Evolutionary conservation across 2,329 filamentous ascomycete genomes (phyloP).

Genomic region (Penicillium olsonii): DNA sequence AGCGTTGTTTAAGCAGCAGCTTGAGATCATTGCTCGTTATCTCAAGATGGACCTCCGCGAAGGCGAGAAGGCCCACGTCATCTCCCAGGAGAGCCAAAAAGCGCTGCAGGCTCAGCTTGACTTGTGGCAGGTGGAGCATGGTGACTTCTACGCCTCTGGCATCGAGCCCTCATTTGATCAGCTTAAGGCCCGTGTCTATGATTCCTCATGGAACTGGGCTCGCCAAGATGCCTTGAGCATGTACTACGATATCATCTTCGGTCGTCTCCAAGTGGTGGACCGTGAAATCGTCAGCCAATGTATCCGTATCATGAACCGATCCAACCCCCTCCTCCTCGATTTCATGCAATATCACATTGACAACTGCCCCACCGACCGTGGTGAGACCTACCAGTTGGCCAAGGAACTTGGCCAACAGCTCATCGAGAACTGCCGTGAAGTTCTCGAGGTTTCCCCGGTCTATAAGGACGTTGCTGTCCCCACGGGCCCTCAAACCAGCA

Average conservation of each 20-base stretch:
- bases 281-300: conserved; percentile 98
- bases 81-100: conserved; percentile 80
- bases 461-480: conserved; percentile 96
- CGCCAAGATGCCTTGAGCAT: conserved; percentile 95
- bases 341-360: conserved; percentile 99
- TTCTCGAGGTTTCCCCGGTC: conserved; percentile 76
- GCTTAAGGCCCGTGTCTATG: conserved; percentile 93
- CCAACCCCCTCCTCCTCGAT: conserved; percentile 90
- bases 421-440: conserved; percentile 96
- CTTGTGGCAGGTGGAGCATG: conserved; percentile 92
- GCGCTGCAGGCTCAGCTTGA: conserved; percentile 91
- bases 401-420: conserved; percentile 91
- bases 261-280: conserved; percentile 86
- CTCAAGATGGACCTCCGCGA: conserved; percentile 94
- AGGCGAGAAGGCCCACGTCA: conserved; percentile 91
- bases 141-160: conserved; percentile 91
- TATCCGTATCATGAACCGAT: conserved; percentile 99
- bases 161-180: conserved; percentile 93
- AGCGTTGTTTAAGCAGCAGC: conserved; percentile 95
- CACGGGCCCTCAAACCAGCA: conserved; percentile 87
- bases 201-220: conserved; percentile 99
- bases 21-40: conserved; percentile 92
- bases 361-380: conserved; percentile 93
- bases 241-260: conserved; percentile 99
- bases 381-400: conserved; percentile 96